A percentile compares a stretch with the other conserved stretches of the same genome.
Evolutionary conservation across 306 rosid species (phyloP).

Genomic region (Prunus mume): DNA sequence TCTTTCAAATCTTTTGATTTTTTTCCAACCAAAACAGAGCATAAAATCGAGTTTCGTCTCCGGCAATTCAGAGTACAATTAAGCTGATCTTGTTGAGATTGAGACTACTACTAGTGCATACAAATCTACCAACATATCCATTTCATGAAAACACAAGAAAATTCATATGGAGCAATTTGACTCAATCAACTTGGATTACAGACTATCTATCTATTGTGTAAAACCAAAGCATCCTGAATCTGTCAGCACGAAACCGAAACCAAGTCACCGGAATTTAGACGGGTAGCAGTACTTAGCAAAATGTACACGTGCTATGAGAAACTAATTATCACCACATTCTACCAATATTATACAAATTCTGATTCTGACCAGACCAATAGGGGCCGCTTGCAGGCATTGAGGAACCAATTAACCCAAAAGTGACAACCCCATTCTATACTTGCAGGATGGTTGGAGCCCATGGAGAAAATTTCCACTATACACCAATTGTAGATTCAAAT

Average conservation of each 20-base stretch:
- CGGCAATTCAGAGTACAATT: neutral
- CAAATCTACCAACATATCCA: neutral
- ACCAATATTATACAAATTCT: slow-evolving; percentile 61
- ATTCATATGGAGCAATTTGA: slow-evolving; percentile 11
- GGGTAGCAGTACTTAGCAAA: slow-evolving; percentile 59
- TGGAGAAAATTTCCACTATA: slow-evolving; percentile 32
- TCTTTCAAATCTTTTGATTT: neutral
- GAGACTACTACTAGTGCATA: neutral
- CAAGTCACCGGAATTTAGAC: slow-evolving; percentile 33
- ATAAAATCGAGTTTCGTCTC: neutral
- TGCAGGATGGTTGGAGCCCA: slow-evolving; percentile 20
- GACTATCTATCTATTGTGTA: slow-evolving; percentile 32
- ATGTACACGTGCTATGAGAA: slow-evolving; percentile 61
- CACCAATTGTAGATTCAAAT: slow-evolving; percentile 29
- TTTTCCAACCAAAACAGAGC: neutral
- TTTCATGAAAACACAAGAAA: neutral
- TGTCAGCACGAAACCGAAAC: slow-evolving; percentile 50
- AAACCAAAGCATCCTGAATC: slow-evolving; percentile 65
- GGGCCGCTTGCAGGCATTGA: slow-evolving; percentile 5
- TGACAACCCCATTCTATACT: slow-evolving; percentile 13
- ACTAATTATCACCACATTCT: slow-evolving; percentile 50
- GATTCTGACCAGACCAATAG: slow-evolving; percentile 34
- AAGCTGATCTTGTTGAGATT: neutral
- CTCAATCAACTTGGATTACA: slow-evolving; percentile 51
- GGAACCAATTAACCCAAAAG: neutral